These are phyloP conservation scores for Aspergillus ruber DNA, from an alignment of 2,329 filamentous ascomycete species.

Conservation along the genomic window DNA sequence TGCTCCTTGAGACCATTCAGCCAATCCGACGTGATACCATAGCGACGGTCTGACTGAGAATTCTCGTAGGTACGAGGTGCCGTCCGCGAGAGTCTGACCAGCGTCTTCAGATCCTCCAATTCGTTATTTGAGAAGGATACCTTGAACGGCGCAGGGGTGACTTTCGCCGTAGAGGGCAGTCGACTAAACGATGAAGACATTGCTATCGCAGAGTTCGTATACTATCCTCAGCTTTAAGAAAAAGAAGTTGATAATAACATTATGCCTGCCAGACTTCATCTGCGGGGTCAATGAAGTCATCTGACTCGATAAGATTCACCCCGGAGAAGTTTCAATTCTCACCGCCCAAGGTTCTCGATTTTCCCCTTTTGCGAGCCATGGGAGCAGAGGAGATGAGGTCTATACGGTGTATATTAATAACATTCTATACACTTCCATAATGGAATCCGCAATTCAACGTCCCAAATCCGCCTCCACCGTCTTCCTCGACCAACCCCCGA, in stretches of 20 bases:
- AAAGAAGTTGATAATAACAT: background rate
- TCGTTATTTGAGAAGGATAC: conserved; percentile 39
- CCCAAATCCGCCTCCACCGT: conserved; percentile 28
- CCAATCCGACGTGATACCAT: conserved; percentile 46
- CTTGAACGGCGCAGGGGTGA: conserved; percentile 38
- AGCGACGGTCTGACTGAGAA: conserved; percentile 34
- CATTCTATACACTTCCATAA: background rate
- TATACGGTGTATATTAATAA: background rate
- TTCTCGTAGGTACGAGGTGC: conserved; percentile 47
- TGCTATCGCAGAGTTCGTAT: background rate
- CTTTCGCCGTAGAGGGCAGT: conserved; percentile 30
- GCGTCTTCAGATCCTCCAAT: conserved; percentile 40
- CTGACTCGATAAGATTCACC: background rate
- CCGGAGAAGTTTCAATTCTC: too few relatives aligned
- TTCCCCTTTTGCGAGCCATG: too few relatives aligned
- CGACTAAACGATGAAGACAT: conserved; percentile 23
- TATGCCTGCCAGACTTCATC: background rate
- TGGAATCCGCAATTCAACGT: conserved; percentile 10
- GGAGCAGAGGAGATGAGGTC: too few relatives aligned
- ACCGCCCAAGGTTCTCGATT: too few relatives aligned
- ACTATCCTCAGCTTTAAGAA: background rate
- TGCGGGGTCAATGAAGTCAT: background rate
- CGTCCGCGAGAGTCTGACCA: conserved; percentile 45
- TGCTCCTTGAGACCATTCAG: conserved; percentile 34
- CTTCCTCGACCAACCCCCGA: conserved; percentile 38